Base-by-base conservation (phyloP, 495 filamentous ascomycete genomes). In the Aspergillus indologenus region DNA sequence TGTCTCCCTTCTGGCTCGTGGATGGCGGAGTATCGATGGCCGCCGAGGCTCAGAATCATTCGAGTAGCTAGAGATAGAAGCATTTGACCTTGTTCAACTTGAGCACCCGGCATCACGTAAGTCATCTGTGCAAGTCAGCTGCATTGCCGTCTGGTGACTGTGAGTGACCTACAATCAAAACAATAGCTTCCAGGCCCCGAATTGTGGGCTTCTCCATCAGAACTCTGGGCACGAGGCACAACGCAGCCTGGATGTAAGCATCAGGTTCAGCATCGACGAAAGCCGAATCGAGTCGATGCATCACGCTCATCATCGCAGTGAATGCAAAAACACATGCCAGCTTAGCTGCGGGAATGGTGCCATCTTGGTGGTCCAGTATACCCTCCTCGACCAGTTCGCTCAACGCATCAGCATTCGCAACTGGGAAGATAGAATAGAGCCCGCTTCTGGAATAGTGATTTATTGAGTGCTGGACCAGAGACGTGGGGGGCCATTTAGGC, bases 391-490 rank as follows among this genome's bases (percentile, higher is more conserved):
- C 43, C 8, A 70, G 53, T 14, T 60, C 7, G 12, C 34, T 40
- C 34, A 54, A 17, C 45, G 51, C 44, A 65, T 17, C 3, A 59
- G 51, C 52, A 49, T 70, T 62, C 15, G 61, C 64, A 26, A 70
- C 53, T 3, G 65, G 69, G 40, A 70, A 70, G 7, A 72, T 55
- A 8, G 67, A 65, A 43, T 72, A 72, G 1, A 70, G 57, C 0
- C 64, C 60, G 46, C 53, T 61, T 23, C 26, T 57, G 14, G 56
- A 29, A 45, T 63, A 72, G 21, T 72, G 61, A 2, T 68, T 45
- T 11, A 70, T 20, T 9, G 59, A 70, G 19, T 34, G 40, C 40
- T 64, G 59, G n/a, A 68, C 64, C 1, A 72, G 31, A 3, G 48
- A n/a, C 5, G 26, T 20, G 0, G 54, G 18, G 6, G 69, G 69